Percentiles rank a stretch among this genome's conserved stretches.
Evolutionary conservation across 495 filamentous ascomycete species (phyloP).

Genomic region (Daldinia concentrica): DNA sequence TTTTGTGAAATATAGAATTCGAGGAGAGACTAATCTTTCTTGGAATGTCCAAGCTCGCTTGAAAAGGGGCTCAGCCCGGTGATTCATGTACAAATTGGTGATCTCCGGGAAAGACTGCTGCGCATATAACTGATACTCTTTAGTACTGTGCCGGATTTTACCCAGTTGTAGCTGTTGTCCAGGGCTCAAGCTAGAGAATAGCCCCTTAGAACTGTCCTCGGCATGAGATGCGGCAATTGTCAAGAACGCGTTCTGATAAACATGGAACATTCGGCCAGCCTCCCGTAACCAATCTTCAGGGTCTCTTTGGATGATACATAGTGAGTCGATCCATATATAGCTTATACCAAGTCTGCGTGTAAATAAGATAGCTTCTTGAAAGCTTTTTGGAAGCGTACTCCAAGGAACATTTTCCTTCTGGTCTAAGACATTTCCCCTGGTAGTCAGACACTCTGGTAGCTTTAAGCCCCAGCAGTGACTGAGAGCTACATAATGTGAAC

Average conservation of each 20-base stretch:
- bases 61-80: neutral
- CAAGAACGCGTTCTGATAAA: constrained; percentile 4
- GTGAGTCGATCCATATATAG: constrained; percentile 10
- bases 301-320: constrained; percentile 13
- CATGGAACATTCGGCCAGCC: constrained; percentile 9
- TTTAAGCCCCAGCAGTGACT: constrained; percentile 10
- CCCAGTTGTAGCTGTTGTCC: neutral
- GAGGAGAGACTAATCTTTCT: constrained; percentile 43
- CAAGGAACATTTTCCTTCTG: constrained; percentile 3
- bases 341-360: constrained; percentile 3
- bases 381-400: constrained; percentile 5
- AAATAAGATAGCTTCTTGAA: constrained; percentile 7
- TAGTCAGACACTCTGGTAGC: neutral
- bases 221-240: neutral
- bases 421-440: neutral
- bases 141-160: neutral
- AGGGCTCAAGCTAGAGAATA: neutral
- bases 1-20: constrained; percentile 39
- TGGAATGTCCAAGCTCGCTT: constrained; percentile 20
- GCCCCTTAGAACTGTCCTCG: neutral
- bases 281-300: constrained; percentile 11
- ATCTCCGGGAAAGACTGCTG: constrained; percentile 1
- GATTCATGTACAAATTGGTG: neutral
- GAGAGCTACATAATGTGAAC: constrained; percentile 13
- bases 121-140: neutral